These are phyloP conservation scores for Alternaria sp. DNA, from an alignment of 2,329 filamentous ascomycete genomes.

Conservation along the genomic window DNA sequence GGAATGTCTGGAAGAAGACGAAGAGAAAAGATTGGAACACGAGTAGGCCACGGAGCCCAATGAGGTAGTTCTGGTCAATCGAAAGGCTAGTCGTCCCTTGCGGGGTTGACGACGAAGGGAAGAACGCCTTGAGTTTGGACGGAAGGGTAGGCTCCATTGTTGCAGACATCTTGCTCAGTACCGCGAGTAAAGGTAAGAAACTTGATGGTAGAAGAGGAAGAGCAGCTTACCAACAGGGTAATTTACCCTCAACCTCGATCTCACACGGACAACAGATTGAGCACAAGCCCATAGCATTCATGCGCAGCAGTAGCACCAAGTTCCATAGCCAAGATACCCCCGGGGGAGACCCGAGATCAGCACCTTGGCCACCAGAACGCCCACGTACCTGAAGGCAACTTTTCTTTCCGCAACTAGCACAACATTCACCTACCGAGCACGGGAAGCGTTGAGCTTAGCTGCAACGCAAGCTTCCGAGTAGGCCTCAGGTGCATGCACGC, in stretches of 20 bases:
- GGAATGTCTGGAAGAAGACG: slow-evolving; percentile 57
- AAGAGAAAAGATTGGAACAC: slow-evolving; percentile 56
- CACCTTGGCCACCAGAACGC: slow-evolving; percentile 16
- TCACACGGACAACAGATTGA: slow-evolving; percentile 4
- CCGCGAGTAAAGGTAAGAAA: slow-evolving; percentile 1
- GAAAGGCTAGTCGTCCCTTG: slow-evolving; percentile 18
- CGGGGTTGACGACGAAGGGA: slow-evolving; percentile 21
- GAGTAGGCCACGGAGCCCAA: slow-evolving; percentile 57
- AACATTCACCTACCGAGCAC: slow-evolving; percentile 1
- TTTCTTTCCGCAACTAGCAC: slow-evolving; percentile 8
- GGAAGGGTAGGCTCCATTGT: slow-evolving; percentile 32
- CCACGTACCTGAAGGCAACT: slow-evolving; percentile 5
- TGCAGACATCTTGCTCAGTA: slow-evolving; percentile 9
- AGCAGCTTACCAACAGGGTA: slow-evolving; percentile 1
- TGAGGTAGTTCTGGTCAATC: slow-evolving; percentile 49
- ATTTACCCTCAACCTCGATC: not conserved
- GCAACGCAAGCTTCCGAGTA: slow-evolving; percentile 1
- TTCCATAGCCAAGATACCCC: slow-evolving; percentile 10
- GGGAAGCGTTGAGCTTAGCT: slow-evolving; percentile 10
- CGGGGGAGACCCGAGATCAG: slow-evolving; percentile 34
- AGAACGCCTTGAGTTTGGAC: slow-evolving; percentile 22
- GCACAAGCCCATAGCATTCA: slow-evolving; percentile 8
- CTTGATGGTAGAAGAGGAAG: slow-evolving; percentile 8
- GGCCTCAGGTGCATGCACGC: slow-evolving; percentile 4
- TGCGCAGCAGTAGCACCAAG: slow-evolving; percentile 11